Base-by-base conservation (phyloP, 371 early-diverging fungal genomes). In the Funneliformis caledonium region DNA sequence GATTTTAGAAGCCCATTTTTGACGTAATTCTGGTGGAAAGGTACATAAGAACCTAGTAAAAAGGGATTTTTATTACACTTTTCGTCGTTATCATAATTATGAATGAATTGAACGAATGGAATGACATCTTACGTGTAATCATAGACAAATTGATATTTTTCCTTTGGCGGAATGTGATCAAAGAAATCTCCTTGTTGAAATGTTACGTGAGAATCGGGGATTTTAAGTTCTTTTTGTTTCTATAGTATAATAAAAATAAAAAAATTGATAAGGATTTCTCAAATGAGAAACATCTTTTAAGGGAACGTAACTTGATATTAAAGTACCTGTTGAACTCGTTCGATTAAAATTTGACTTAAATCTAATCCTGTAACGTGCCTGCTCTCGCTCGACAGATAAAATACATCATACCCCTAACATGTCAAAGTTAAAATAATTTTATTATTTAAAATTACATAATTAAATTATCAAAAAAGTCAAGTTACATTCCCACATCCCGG, bases 401-500 rank as follows among this genome's bases (percentile, higher is more conserved):
- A 84, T 37, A 93, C 94, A 82, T 96, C 96, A 83, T 93, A 92
- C 42, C 95, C 91, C 86, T 82, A 61, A 19, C 12, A 26, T 52
- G 42, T 16, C 37, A 19, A 52, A 56, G 56, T 19, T 14, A 14
- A 16, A 1, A 72, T 45, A n/a, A n/a, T 56, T n/a, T 64, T 31
- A 37, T 37, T 77, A 72, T 48, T 19, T 52, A 14, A 16, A 0
- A 72, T 45, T 37, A n/a, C 47, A 12, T 64, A n/a, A 37, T 37
- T 77, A 72, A 50, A 48, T 52, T 10, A 78, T 61, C 52, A 68
- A 79, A 45, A 31, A 26, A 9, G 19, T 83, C 84, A 16, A 52
- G 14, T 4, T 76, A 82, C 94, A 42, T 91, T 85, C 9, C 97
- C 97, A 77, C 96, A 96, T 16, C 96, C 97, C 2, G 97, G 96